phyloP scores from a whole-genome alignment of 331 rosid species.

The Malus hybrid region DNA sequence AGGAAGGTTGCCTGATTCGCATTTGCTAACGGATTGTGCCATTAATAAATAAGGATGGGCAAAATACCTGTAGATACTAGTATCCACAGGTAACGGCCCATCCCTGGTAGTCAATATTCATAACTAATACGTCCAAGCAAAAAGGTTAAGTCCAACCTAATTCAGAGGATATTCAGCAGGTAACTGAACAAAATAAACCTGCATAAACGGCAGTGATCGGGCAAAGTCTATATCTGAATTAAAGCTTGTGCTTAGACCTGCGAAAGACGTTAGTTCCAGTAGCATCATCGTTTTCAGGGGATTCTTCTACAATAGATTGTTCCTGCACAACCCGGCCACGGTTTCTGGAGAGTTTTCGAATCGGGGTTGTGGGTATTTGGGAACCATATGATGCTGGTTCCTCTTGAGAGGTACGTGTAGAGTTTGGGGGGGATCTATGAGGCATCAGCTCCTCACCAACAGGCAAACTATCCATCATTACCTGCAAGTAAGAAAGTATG shows the following conservation, averaged over 20 bases:
- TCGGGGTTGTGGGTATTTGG: slow-evolving; percentile 46
- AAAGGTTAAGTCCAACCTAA: no score
- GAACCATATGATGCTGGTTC: slow-evolving; percentile 16
- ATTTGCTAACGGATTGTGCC: no score
- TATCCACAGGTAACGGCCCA: no score
- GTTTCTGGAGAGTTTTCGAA: slow-evolving; percentile 54
- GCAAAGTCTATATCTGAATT: neutral
- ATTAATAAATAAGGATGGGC: neutral
- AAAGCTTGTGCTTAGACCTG: slow-evolving; percentile 49
- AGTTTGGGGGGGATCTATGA: slow-evolving; percentile 24
- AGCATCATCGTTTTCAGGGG: slow-evolving; percentile 39
- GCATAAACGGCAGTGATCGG: neutral
- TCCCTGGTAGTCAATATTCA: no score
- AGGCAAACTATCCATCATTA: slow-evolving; percentile 49
- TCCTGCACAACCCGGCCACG: slow-evolving; percentile 56
- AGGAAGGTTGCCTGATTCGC: no score
- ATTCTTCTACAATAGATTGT: slow-evolving; percentile 45
- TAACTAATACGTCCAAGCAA: no score
- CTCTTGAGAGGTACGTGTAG: slow-evolving; percentile 7
- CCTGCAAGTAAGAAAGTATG: slow-evolving; percentile 24
- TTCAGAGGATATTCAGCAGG: neutral
- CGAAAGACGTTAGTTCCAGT: slow-evolving; percentile 29
- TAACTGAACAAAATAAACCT: slow-evolving; percentile 10
- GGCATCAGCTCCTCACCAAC: slow-evolving; percentile 72
- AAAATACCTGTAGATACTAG: neutral